Conservation (phyloP, 305 asterid genomes). For the Fraxinus albicans region DNA sequence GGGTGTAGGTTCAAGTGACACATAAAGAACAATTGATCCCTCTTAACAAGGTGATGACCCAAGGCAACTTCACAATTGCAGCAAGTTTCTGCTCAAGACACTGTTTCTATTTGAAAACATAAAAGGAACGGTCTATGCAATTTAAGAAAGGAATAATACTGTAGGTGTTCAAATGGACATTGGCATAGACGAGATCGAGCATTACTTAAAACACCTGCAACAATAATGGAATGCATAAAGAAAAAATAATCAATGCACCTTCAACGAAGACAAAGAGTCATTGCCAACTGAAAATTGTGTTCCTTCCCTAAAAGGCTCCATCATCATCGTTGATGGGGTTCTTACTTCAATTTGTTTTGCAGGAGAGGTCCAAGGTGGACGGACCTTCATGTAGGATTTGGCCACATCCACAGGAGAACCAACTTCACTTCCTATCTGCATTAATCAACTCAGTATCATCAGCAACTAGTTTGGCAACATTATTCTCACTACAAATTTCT, state of each 20-base stretch:
- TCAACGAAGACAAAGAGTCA: conserved; percentile 50
- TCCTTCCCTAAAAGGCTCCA: conserved; percentile 51
- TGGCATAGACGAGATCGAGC: not conserved
- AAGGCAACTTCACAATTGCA: conserved; percentile 1
- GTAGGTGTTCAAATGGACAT: conserved; percentile 16
- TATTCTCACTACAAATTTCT: conserved; percentile 23
- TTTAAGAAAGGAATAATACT: not conserved
- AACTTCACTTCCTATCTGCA: conserved; percentile 54
- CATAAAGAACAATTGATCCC: not conserved
- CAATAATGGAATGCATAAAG: conserved; percentile 14
- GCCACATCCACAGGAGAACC: conserved; percentile 84
- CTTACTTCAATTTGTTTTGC: conserved; percentile 38
- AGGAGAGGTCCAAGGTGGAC: conserved; percentile 81
- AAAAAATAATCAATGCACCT: conserved; percentile 41
- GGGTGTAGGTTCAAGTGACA: not conserved
- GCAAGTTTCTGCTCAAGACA: conserved; percentile 1
- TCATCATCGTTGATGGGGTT: conserved; percentile 49
- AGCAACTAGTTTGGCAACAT: conserved; percentile 15
- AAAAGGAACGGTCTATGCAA: not conserved
- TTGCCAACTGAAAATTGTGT: conserved; percentile 41
- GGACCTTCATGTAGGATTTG: conserved; percentile 68
- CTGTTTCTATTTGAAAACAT: not conserved
- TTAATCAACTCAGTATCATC: conserved; percentile 16
- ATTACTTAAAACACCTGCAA: conserved; percentile 5
- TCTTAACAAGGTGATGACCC: conserved; percentile 7